Conservation (phyloP, 164 flowering plant genomes). For the Chimonanthus salicifolius region DNA sequence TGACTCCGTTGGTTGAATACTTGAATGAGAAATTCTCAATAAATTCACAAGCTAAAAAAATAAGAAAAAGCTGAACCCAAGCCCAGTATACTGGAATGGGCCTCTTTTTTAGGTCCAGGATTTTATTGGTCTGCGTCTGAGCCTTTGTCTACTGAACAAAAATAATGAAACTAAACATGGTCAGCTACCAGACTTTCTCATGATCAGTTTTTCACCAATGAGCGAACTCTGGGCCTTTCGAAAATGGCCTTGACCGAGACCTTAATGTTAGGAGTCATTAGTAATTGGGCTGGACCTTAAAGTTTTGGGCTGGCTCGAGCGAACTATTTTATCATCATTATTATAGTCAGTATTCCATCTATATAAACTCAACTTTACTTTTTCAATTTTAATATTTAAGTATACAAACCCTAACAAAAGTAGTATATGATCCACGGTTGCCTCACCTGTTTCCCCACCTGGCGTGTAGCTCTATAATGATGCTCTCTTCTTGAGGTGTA, state of each 20-base stretch:
- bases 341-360: no score
- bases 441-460: slow-evolving; percentile 91
- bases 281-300: no score
- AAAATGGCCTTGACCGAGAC: no score
- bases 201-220: no score
- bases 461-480: slow-evolving; percentile 78
- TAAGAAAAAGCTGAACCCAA: not conserved
- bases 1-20: not conserved
- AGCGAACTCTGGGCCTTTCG: no score
- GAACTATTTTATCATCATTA: no score
- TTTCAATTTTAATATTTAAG: no score
- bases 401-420: not conserved
- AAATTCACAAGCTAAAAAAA: no score
- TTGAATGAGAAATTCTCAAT: not conserved
- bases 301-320: not conserved
- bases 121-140: not conserved
- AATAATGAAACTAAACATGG: no score
- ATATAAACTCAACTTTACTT: no score
- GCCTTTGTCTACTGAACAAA: not conserved
- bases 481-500: slow-evolving; percentile 76
- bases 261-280: no score
- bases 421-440: not conserved
- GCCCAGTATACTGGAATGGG: not conserved
- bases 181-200: no score
- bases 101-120: not conserved